Evolutionary conservation across 345 rosid genomes (phyloP), one percentile per base, ranked within the genome.

Genomic region (Eutrema heterophyllum): DNA sequence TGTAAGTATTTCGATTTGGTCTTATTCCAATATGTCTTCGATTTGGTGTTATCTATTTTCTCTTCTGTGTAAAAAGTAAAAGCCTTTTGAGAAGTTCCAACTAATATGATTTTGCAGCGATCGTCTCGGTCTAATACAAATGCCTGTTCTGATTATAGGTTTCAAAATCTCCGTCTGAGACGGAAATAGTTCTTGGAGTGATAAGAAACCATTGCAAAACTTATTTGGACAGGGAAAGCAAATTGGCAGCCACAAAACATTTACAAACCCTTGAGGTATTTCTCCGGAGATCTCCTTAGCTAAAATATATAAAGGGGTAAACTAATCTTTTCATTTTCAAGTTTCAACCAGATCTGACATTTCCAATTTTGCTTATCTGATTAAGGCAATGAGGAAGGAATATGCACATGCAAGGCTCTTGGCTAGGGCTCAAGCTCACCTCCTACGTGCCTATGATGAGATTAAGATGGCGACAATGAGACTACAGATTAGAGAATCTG

Each of bases 401-500:
- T 87, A 91, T 75, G 81, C 78, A 13, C 81, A 81, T 79, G 93
- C 98, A 44, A 88, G 98, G 83, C 79, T 81, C 70, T 83, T 94
- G 84, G 88, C 95, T 55, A 83, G 84, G 78, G 80, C 85, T 71
- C 98, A 94, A 88, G 96, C 96, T 68, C 86, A 91, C 58, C 78
- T 87, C 79, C 85, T 94, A 67, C 84, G 85, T 68, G 95, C 98
- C 67, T 86, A 94, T 54, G 97, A 94, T 66, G 97, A 91, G 81
- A 83, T 94, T 78, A 91, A 82, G 86, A 94, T 94, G 96, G 91
- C 98, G 43, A 89, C 93, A 71, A 85, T 91, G 64, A 83, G 98
- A 67, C 78, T 94, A 78, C 96, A 85, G 71, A 81, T 94, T 32
- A 81, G 81, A 81, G 96, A 87, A 82, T 83, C 81, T 61, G 96